These are phyloP conservation scores for Phylloporus sp. DNA, from an alignment of 768 basidiomycete genomes.

Conservation along the genomic window DNA sequence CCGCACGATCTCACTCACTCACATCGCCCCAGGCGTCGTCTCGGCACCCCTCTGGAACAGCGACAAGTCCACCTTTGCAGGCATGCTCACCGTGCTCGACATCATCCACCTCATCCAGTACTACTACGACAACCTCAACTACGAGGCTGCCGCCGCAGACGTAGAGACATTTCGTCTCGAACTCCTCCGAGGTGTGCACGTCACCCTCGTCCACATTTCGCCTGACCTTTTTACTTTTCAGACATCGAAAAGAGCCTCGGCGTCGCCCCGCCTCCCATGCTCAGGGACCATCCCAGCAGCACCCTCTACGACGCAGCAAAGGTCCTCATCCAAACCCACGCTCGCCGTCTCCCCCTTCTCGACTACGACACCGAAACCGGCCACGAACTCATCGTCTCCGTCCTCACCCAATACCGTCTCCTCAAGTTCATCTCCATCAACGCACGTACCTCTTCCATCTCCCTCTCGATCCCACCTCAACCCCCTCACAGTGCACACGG, in stretches of 20 bases:
- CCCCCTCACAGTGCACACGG: constrained; percentile 61
- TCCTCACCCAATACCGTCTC: constrained; percentile 94
- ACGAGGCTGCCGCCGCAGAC: constrained; percentile 80
- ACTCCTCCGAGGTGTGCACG: constrained; percentile 80
- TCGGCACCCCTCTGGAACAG: constrained; percentile 99
- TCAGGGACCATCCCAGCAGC: constrained; percentile 81
- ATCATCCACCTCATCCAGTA: constrained; percentile 99
- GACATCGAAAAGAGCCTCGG: constrained; percentile 92
- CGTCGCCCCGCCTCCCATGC: constrained; percentile 87
- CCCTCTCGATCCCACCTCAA: background rate
- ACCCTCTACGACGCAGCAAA: constrained; percentile 88
- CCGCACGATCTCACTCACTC: background rate
- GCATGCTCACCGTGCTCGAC: constrained; percentile 99
- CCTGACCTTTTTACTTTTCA: constrained; percentile 36
- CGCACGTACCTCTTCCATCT: constrained; percentile 41
- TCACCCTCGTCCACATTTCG: constrained; percentile 13
- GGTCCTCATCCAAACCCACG: constrained; percentile 90
- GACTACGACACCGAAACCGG: constrained; percentile 91
- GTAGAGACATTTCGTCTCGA: constrained; percentile 91
- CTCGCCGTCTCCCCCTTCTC: constrained; percentile 88
- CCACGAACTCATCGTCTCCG: constrained; percentile 92
- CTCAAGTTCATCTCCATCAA: constrained; percentile 99
- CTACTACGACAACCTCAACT: constrained; percentile 83
- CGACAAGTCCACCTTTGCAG: constrained; percentile 85
- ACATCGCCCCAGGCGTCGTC: constrained; percentile 70